These are phyloP conservation scores for Madurella mycetomatis DNA, from an alignment of 2,329 filamentous ascomycete species.

Conservation along the genomic window DNA sequence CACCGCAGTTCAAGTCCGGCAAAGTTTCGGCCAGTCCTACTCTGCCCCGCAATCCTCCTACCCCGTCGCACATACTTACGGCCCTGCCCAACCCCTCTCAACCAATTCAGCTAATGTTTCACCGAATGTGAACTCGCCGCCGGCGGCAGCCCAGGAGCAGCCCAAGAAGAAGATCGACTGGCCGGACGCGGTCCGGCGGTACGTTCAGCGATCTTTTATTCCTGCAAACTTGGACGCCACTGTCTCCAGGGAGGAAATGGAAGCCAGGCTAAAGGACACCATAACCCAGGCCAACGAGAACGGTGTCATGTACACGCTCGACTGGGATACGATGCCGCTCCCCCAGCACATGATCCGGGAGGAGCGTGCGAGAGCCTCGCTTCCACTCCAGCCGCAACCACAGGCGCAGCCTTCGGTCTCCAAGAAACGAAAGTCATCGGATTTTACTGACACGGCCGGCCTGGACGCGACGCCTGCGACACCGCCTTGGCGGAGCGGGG, in stretches of 20 bases:
- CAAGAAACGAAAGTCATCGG: slow-evolving; percentile 81
- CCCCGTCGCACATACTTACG: slow-evolving; percentile 23
- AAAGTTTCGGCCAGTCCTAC: slow-evolving; percentile 49
- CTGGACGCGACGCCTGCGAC: neutral
- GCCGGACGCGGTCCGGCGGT: slow-evolving; percentile 76
- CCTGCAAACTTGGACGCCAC: slow-evolving; percentile 62
- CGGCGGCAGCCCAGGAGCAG: slow-evolving; percentile 17
- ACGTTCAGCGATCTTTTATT: slow-evolving; percentile 86
- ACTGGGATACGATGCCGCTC: slow-evolving; percentile 80
- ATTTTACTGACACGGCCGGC: slow-evolving; percentile 43
- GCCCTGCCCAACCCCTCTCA: slow-evolving; percentile 23
- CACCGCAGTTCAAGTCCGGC: slow-evolving; percentile 58
- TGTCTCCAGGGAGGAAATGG: slow-evolving; percentile 66
- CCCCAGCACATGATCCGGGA: slow-evolving; percentile 78
- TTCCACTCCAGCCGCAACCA: slow-evolving; percentile 10
- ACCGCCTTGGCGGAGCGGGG: slow-evolving; percentile 16
- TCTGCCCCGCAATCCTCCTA: slow-evolving; percentile 33
- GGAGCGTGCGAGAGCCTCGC: slow-evolving; percentile 48
- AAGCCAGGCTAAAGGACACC: slow-evolving; percentile 76
- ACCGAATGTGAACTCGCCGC: slow-evolving; percentile 9
- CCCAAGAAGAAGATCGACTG: slow-evolving; percentile 66
- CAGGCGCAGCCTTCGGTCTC: slow-evolving; percentile 29
- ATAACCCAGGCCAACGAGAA: slow-evolving; percentile 78
- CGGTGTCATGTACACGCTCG: slow-evolving; percentile 64
- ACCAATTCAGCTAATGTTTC: slow-evolving; percentile 28